Evolutionary conservation across 306 rosid genomes (phyloP).

Genomic region (Acacia acuminata): DNA sequence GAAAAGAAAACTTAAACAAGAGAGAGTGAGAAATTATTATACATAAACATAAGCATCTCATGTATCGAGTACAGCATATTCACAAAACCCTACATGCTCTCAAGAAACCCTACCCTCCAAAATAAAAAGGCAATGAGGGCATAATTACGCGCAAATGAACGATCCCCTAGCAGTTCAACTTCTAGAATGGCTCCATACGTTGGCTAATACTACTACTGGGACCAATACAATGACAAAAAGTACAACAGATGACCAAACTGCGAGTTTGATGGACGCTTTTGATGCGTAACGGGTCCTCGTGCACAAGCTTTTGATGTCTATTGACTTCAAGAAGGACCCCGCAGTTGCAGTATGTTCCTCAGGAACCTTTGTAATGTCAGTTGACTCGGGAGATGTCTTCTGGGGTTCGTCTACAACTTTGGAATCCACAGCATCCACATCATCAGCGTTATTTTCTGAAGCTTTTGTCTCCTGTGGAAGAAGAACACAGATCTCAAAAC

Average conservation of each 20-base stretch:
- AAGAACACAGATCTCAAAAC: constrained; percentile 30
- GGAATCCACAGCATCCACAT: neutral
- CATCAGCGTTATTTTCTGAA: constrained; percentile 36
- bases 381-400: constrained; percentile 16
- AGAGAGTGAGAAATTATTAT: neutral
- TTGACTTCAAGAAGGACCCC: constrained; percentile 5
- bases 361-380: neutral
- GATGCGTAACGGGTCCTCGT: constrained; percentile 23
- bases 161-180: constrained; percentile 34
- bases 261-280: constrained; percentile 32
- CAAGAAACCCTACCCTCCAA: neutral
- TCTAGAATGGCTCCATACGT: constrained; percentile 52
- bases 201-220: constrained; percentile 44
- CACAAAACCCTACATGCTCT: constrained; percentile 29
- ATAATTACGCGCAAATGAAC: constrained; percentile 24
- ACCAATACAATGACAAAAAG: constrained; percentile 37
- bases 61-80: constrained; percentile 11
- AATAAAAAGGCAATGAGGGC: constrained; percentile 35
- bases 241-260: constrained; percentile 47
- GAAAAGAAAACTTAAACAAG: neutral
- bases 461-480: constrained; percentile 49
- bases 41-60: constrained; percentile 18
- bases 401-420: constrained; percentile 29
- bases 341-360: constrained; percentile 20
- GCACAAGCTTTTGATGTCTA: constrained; percentile 27